phyloP scores from a whole-genome alignment of 1,284 basidiomycete genomes.

The Cutaneotrichosporon daszewskae region DNA sequence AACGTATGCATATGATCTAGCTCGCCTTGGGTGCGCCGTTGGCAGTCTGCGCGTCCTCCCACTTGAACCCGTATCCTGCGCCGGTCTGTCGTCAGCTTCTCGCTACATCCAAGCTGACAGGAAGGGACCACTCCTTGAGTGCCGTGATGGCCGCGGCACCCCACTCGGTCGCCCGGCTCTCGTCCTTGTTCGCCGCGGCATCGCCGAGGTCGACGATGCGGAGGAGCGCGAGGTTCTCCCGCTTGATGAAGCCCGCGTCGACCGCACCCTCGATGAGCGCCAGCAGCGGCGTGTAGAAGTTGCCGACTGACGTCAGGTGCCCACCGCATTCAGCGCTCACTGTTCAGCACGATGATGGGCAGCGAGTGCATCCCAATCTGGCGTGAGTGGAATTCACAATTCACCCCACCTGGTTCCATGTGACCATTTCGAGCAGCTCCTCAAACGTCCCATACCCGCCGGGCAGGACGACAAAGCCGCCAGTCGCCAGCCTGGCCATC shows the following conservation, averaged over 20 bases:
- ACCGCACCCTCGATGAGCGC: slow-evolving; percentile 63
- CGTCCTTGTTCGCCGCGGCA: slow-evolving; percentile 54
- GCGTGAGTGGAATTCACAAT: neutral
- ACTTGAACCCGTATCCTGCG: slow-evolving; percentile 38
- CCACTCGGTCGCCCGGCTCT: slow-evolving; percentile 59
- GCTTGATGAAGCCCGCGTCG: slow-evolving; percentile 67
- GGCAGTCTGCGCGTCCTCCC: slow-evolving; percentile 15
- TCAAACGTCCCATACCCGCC: slow-evolving; percentile 91
- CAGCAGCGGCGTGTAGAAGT: slow-evolving; percentile 73
- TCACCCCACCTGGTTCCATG: slow-evolving; percentile 57
- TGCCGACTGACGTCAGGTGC: slow-evolving; percentile 51
- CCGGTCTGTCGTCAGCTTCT: slow-evolving; percentile 22
- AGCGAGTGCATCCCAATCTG: slow-evolving; percentile 75
- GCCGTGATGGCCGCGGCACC: slow-evolving; percentile 64
- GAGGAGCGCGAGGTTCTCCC: slow-evolving; percentile 58
- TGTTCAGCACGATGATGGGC: slow-evolving; percentile 76
- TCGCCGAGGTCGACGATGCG: slow-evolving; percentile 62
- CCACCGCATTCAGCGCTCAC: slow-evolving; percentile 18
- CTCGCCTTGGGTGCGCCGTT: slow-evolving; percentile 1
- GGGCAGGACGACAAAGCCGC: slow-evolving; percentile 78
- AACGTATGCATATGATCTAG: slow-evolving; percentile 6
- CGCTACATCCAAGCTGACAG: slow-evolving; percentile 26
- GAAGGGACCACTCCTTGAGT: slow-evolving; percentile 58
- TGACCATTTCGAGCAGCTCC: slow-evolving; percentile 84
- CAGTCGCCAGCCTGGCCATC: slow-evolving; percentile 68